phyloP scores from a whole-genome alignment of 2,329 filamentous ascomycete species.

The Colletotrichum theobromicola region DNA sequence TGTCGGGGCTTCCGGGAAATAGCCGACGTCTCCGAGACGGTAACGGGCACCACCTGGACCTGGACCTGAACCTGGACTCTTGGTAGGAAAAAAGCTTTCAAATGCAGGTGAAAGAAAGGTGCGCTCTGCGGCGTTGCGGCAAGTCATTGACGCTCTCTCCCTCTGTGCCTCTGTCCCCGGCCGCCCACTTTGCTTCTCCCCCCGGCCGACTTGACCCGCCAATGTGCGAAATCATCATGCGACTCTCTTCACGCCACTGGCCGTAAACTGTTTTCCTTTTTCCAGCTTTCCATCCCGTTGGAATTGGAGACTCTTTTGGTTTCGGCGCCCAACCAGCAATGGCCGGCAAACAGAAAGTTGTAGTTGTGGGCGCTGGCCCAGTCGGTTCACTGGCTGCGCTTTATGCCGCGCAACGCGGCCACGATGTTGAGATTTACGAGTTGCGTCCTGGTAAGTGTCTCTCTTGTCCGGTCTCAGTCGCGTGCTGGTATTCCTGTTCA shows the following conservation, averaged over 20 bases:
- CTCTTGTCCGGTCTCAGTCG: neutral
- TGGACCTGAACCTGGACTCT: neutral
- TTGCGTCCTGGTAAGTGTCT: slow-evolving; percentile 77
- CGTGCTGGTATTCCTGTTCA: neutral
- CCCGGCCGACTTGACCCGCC: slow-evolving; percentile 9
- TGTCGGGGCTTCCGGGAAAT: slow-evolving; percentile 18
- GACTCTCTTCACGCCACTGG: slow-evolving; percentile 1
- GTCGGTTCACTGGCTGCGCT: slow-evolving; percentile 91
- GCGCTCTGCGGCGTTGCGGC: neutral
- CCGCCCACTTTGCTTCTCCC: neutral
- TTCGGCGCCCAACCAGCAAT: slow-evolving; percentile 26
- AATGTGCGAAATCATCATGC: slow-evolving; percentile 7
- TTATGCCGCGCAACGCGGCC: slow-evolving; percentile 87
- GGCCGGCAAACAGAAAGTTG: slow-evolving; percentile 65
- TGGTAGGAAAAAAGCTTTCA: neutral
- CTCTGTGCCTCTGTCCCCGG: neutral
- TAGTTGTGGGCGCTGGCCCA: slow-evolving; percentile 90
- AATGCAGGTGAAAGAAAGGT: neutral
- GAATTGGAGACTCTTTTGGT: neutral
- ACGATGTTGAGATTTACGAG: slow-evolving; percentile 94
- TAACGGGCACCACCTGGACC: neutral
- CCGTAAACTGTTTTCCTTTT: neutral
- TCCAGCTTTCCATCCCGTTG: neutral
- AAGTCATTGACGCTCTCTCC: slow-evolving; percentile 9
- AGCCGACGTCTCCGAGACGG: neutral